A percentile compares a stretch with the other conserved stretches of the same genome.
Conservation (phyloP, 257 asterid species). For the Handroanthus guayacan region DNA sequence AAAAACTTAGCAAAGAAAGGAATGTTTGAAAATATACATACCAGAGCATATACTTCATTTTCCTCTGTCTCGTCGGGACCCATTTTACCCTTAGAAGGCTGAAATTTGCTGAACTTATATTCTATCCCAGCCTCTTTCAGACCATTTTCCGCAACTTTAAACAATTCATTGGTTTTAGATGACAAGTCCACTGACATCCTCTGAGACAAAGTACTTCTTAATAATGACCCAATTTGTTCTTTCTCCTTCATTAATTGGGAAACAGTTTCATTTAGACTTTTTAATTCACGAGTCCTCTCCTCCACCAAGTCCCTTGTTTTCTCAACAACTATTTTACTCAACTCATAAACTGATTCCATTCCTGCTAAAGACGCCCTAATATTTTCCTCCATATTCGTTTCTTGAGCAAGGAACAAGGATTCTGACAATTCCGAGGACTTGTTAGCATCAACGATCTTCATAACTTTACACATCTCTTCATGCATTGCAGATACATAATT, state of each 20-base stretch:
- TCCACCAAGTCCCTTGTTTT: slow-evolving; percentile 75
- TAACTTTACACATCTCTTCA: slow-evolving; percentile 64
- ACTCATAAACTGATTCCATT: slow-evolving; percentile 83
- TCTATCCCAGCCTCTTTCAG: slow-evolving; percentile 88
- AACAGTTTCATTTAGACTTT: slow-evolving; percentile 67
- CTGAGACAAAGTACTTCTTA: slow-evolving; percentile 83
- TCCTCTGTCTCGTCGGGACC: slow-evolving; percentile 64
- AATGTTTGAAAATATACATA: slow-evolving; percentile 40
- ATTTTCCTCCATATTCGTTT: slow-evolving; percentile 87
- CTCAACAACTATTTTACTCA: slow-evolving; percentile 69
- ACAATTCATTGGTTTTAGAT: slow-evolving; percentile 80
- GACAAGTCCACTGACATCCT: slow-evolving; percentile 81
- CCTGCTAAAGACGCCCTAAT: slow-evolving; percentile 88
- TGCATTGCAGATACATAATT: slow-evolving; percentile 72
- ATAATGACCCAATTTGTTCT: slow-evolving; percentile 86
- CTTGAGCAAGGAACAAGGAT: slow-evolving; percentile 87
- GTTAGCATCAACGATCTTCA: slow-evolving; percentile 79
- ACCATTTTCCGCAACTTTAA: slow-evolving; percentile 93
- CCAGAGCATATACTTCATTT: slow-evolving; percentile 93
- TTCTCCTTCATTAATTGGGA: slow-evolving; percentile 81
- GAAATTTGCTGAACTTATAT: slow-evolving; percentile 67
- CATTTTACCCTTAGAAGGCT: slow-evolving; percentile 52
- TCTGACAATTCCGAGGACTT: slow-evolving; percentile 80
- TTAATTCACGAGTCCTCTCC: slow-evolving; percentile 71
- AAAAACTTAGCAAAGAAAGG: neutral